Evolutionary conservation across 1,284 basidiomycete species (phyloP).

Genomic region (Pisolithus thermaeus): DNA sequence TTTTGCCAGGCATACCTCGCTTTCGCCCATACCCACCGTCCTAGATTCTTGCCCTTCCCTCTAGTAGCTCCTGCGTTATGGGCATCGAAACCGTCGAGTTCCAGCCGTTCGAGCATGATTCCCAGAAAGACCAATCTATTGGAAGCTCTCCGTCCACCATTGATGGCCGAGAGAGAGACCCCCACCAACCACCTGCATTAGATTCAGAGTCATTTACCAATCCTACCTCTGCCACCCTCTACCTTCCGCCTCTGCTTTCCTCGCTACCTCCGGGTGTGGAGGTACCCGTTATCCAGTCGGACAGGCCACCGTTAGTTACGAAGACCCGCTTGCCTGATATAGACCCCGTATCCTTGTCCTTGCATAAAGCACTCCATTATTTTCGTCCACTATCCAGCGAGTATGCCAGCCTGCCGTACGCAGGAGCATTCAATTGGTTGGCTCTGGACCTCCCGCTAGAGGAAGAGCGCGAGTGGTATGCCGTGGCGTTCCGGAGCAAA

Average conservation of each 20-base stretch:
- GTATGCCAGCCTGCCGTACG: conserved; percentile 65
- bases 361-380: conserved; percentile 79
- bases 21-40: conserved; percentile 7
- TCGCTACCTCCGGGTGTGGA: conserved; percentile 48
- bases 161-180: conserved; percentile 32
- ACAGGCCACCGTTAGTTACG: conserved; percentile 49
- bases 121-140: not conserved
- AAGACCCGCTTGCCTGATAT: conserved; percentile 76
- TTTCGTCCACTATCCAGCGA: conserved; percentile 59
- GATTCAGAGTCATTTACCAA: conserved; percentile 32
- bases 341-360: conserved; percentile 73
- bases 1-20: not conserved
- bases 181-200: conserved; percentile 58
- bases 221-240: conserved; percentile 53
- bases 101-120: conserved; percentile 25
- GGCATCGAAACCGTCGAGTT: conserved; percentile 19
- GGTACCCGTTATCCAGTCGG: conserved; percentile 20
- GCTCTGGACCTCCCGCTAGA: conserved; percentile 60
- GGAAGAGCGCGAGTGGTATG: conserved; percentile 83
- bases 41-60: not conserved
- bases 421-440: conserved; percentile 83
- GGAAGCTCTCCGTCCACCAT: not conserved
- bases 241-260: conserved; percentile 76
- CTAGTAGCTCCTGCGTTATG: conserved; percentile 19
- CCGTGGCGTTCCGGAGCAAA: conserved; percentile 82